These are phyloP conservation scores for Trametes cubensis DNA, from an alignment of 768 basidiomycete species.

Conservation along the genomic window DNA sequence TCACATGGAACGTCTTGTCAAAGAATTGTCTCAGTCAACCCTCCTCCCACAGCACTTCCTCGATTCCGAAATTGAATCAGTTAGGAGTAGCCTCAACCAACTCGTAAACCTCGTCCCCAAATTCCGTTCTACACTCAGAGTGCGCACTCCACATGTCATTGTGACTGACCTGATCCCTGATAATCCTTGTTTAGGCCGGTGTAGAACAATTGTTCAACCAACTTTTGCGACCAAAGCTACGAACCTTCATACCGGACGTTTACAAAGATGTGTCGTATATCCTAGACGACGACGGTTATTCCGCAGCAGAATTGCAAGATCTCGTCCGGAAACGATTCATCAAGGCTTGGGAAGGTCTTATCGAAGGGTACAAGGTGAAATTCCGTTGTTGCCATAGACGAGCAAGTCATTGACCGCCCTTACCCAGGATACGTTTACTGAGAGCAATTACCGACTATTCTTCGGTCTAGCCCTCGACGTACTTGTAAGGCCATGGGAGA, in stretches of 20 bases:
- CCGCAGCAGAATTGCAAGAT: conserved; percentile 83
- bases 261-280: conserved; percentile 90
- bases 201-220: conserved; percentile 97
- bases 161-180: background rate
- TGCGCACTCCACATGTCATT: conserved; percentile 35
- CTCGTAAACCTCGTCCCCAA: conserved; percentile 60
- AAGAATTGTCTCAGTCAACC: conserved; percentile 59
- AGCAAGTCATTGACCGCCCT: background rate
- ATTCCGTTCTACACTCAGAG: conserved; percentile 75
- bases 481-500: conserved; percentile 95
- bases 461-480: conserved; percentile 86
- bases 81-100: conserved; percentile 50
- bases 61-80: conserved; percentile 52
- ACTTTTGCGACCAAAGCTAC: conserved; percentile 82
- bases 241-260: conserved; percentile 81
- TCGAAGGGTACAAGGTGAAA: conserved; percentile 85
- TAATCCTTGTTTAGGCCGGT: conserved; percentile 55
- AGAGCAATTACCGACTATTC: conserved; percentile 83
- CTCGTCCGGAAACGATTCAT: conserved; percentile 87
- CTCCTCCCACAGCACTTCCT: conserved; percentile 70
- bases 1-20: conserved; percentile 82
- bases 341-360: conserved; percentile 81
- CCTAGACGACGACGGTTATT: conserved; percentile 86
- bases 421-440: conserved; percentile 79
- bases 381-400: background rate